Evolutionary conservation across 2,329 filamentous ascomycete genomes (phyloP).

Genomic region (Polychaeton citri): DNA sequence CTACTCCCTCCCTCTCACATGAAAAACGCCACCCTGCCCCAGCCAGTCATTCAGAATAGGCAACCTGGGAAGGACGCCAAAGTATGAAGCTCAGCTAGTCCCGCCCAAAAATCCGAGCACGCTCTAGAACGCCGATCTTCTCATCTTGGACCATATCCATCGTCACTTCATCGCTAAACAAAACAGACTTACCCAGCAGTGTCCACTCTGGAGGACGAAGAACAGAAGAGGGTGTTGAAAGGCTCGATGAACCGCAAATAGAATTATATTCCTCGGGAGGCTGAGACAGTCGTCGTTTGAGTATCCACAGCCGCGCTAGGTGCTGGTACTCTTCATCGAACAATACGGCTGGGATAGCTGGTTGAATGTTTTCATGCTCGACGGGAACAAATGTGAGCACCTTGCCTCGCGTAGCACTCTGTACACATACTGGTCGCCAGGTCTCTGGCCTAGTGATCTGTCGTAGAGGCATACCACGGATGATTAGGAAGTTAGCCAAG

Average conservation of each 20-base stretch:
- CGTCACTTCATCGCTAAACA: conserved; percentile 26
- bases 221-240: no score
- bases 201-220: conserved; percentile 25
- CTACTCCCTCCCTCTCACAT: no score
- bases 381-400: conserved; percentile 18
- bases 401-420: conserved; percentile 8
- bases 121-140: neutral
- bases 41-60: no score
- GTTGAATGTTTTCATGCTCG: conserved; percentile 7
- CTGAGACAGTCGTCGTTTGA: conserved; percentile 15
- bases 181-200: conserved; percentile 24
- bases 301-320: conserved; percentile 23
- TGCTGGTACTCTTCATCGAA: conserved; percentile 19
- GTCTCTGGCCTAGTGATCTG: conserved; percentile 14
- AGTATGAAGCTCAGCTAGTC: no score
- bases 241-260: conserved; percentile 11
- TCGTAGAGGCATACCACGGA: conserved; percentile 19
- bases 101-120: neutral
- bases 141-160: conserved; percentile 2
- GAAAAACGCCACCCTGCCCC: no score
- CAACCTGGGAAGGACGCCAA: no score
- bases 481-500: conserved; percentile 21
- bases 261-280: conserved; percentile 6
- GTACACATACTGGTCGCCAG: conserved; percentile 18
- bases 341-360: conserved; percentile 17